Conservation (phyloP, 2,329 filamentous ascomycete genomes). For the Bertia moriformis region DNA sequence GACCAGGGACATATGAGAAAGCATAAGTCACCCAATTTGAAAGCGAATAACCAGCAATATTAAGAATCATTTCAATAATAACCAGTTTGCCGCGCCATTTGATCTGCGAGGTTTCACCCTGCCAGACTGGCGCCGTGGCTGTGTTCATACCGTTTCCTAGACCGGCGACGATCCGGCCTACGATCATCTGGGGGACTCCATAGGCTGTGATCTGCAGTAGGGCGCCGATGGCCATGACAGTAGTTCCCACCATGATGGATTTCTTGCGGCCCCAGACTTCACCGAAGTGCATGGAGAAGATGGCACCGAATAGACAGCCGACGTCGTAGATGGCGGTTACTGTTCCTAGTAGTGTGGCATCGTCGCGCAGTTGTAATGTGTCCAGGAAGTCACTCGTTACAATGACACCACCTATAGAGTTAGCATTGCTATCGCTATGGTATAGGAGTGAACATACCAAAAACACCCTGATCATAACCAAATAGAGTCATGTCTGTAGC, state of each 20-base stretch:
- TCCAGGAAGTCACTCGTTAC: slow-evolving; percentile 36
- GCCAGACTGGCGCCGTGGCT: slow-evolving; percentile 20
- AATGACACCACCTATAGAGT: slow-evolving; percentile 36
- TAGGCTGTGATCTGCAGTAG: slow-evolving; percentile 18
- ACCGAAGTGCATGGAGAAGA: slow-evolving; percentile 15
- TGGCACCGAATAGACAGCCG: slow-evolving; percentile 39
- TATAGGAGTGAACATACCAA: not conserved
- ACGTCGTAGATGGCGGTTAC: slow-evolving; percentile 44
- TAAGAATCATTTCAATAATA: slow-evolving; percentile 14
- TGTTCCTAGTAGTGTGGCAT: slow-evolving; percentile 22
- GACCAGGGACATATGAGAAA: slow-evolving; percentile 13
- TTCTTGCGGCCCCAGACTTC: slow-evolving; percentile 17
- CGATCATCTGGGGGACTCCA: slow-evolving; percentile 22
- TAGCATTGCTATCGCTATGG: not conserved
- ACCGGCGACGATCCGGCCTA: slow-evolving; percentile 26
- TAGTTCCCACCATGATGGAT: slow-evolving; percentile 15
- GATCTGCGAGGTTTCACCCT: slow-evolving; percentile 19
- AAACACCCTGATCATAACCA: not conserved
- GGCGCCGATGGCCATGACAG: slow-evolving; percentile 17
- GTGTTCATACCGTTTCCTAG: slow-evolving; percentile 28
- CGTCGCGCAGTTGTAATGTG: too few species aligned
- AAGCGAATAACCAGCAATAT: slow-evolving; percentile 15
- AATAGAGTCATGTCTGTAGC: not conserved
- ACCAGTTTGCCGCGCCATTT: slow-evolving; percentile 15
- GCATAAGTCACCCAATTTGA: slow-evolving; percentile 24